Percentiles rank a stretch among this genome's conserved stretches.
These are phyloP conservation scores for Linnemannia schmuckeri DNA, from an alignment of 192 early-diverging fungal genomes.

Conservation along the genomic window DNA sequence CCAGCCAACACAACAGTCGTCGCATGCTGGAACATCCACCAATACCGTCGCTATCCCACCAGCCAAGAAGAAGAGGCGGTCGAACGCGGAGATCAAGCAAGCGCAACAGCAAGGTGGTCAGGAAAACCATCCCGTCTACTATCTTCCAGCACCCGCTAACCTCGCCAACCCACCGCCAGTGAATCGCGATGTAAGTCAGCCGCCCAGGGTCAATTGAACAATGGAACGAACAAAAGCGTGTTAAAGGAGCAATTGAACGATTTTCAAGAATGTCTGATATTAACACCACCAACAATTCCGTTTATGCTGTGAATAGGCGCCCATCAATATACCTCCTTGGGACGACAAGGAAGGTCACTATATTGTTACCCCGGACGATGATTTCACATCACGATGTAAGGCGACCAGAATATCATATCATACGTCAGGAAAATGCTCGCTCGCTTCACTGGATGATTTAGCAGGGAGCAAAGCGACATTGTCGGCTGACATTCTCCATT, in stretches of 20 bases:
- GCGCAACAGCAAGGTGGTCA: conserved; percentile 11
- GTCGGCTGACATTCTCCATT: conserved; percentile 53
- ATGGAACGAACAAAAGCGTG: too few relatives aligned
- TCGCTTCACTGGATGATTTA: conserved; percentile 87
- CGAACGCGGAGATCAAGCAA: conserved; percentile 31
- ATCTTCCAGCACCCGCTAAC: conserved; percentile 20
- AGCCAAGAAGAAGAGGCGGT: conserved; percentile 37
- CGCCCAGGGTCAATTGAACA: background rate
- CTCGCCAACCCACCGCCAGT: conserved; percentile 17
- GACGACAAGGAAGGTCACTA: conserved; percentile 96
- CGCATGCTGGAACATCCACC: conserved; percentile 2
- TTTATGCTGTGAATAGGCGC: conserved; percentile 8
- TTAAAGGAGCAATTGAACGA: background rate
- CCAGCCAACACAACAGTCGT: background rate
- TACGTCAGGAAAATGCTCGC: conserved; percentile 72
- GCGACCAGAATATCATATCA: background rate
- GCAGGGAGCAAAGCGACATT: conserved; percentile 89
- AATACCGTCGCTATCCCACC: conserved; percentile 14
- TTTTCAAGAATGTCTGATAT: background rate
- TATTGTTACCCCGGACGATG: conserved; percentile 78
- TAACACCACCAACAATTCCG: too few relatives aligned
- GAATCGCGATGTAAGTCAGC: conserved; percentile 26
- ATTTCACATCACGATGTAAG: conserved; percentile 85
- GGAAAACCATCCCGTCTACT: conserved; percentile 21
- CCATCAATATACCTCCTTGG: conserved; percentile 61